phyloP scores from a whole-genome alignment of 164 flowering plant genomes.

The Nymphaea thermarum region DNA sequence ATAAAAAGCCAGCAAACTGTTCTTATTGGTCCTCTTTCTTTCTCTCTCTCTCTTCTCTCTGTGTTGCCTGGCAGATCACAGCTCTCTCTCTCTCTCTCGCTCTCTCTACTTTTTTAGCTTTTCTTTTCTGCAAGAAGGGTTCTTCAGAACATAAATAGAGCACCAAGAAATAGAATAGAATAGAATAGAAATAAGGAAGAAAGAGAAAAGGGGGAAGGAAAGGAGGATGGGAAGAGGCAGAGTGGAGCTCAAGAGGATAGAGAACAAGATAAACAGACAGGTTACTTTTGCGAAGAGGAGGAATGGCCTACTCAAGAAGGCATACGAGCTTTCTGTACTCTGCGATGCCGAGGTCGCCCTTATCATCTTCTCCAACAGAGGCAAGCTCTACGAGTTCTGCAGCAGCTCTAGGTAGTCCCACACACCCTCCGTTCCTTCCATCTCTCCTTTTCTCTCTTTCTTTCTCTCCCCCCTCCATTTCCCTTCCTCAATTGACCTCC shows the following conservation, averaged over 20 bases:
- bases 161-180: background rate
- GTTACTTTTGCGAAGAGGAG: constrained; percentile 1
- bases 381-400: constrained; percentile 2
- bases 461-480: background rate
- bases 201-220: background rate
- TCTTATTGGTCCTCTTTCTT: no score
- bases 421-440: background rate
- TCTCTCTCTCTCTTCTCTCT: no score
- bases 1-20: no score
- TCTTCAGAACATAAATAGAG: background rate
- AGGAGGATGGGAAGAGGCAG: background rate
- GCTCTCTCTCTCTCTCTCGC: background rate
- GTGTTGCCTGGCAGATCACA: no score
- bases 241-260: background rate
- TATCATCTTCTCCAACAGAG: constrained; percentile 2
- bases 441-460: background rate
- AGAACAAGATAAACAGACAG: constrained; percentile 3
- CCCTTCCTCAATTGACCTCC: background rate
- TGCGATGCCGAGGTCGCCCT: constrained; percentile 4
- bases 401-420: constrained; percentile 1
- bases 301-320: constrained; percentile 1
- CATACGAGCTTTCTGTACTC: constrained; percentile 1
- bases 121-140: background rate
- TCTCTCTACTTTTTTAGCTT: background rate
- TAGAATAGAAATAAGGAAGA: background rate